Percentiles rank a stretch among this genome's conserved stretches.
Evolutionary conservation across 169 alveolate species (phyloP).

Genomic region (Eimeria maxima): DNA sequence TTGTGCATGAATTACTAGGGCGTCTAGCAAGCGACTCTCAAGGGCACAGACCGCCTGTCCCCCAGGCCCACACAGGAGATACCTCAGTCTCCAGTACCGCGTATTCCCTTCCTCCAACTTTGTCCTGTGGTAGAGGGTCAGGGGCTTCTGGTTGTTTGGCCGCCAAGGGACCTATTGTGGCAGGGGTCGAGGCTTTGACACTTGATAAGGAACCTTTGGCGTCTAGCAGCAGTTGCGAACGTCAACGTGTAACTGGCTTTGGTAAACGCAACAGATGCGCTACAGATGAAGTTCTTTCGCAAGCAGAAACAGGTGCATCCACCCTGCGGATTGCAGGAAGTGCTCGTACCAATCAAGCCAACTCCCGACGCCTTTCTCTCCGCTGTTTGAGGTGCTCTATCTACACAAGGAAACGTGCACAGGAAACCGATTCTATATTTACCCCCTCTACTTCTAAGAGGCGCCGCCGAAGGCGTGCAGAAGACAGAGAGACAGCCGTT

Average conservation of each 20-base stretch:
- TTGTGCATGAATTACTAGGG: not conserved
- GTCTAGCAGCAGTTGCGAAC: not conserved
- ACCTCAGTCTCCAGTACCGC: not conserved
- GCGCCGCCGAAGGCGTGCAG: conserved; percentile 60
- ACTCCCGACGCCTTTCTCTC: not conserved
- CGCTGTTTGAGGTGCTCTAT: conserved; percentile 42
- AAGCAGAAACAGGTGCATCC: not conserved
- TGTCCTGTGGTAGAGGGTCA: not conserved
- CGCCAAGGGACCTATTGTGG: not conserved
- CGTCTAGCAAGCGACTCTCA: not conserved
- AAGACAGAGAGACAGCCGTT: not conserved
- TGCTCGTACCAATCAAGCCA: not conserved
- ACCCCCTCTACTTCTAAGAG: conserved; percentile 9
- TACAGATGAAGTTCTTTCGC: not conserved
- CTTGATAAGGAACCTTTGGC: not conserved
- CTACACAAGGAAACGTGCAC: conserved; percentile 48
- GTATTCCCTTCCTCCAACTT: not conserved
- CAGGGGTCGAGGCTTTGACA: conserved; percentile 8
- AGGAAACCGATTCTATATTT: not conserved
- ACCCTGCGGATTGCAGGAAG: not conserved
- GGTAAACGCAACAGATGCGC: not conserved
- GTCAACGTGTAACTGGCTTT: not conserved
- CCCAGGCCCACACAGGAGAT: conserved; percentile 28
- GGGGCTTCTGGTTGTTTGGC: conserved; percentile 9
- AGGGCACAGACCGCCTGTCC: conserved; percentile 9